A percentile compares a stretch with the other conserved stretches of the same genome.
phyloP scores from a whole-genome alignment of 2,329 filamentous ascomycete genomes.

The Ophiocordyceps unilateralis region DNA sequence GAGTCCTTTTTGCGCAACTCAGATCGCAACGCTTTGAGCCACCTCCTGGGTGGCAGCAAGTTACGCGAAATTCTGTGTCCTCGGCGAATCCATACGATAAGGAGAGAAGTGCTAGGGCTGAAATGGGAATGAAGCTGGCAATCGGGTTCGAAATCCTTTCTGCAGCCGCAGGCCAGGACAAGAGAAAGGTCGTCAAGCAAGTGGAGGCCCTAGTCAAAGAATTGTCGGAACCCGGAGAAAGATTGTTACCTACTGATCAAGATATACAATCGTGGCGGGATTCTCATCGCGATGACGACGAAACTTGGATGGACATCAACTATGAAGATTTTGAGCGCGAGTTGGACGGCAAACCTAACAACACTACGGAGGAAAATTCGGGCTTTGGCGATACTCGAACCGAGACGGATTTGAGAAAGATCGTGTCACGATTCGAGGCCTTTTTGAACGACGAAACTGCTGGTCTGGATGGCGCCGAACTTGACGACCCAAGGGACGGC shows the following conservation, averaged over 20 bases:
- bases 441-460: conserved; percentile 79
- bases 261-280: conserved; percentile 59
- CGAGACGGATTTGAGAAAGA: conserved; percentile 68
- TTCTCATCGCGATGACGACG: conserved; percentile 52
- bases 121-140: conserved; percentile 76
- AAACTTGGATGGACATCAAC: conserved; percentile 83
- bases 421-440: conserved; percentile 82
- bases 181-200: conserved; percentile 54
- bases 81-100: conserved; percentile 3
- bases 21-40: conserved; percentile 69
- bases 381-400: conserved; percentile 49
- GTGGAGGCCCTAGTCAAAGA: conserved; percentile 63
- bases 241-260: conserved; percentile 46
- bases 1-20: conserved; percentile 78
- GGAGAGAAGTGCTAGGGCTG: conserved; percentile 20
- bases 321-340: conserved; percentile 80
- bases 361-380: conserved; percentile 9
- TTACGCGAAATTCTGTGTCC: conserved; percentile 3
- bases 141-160: conserved; percentile 85
- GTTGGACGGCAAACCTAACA: conserved; percentile 31
- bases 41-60: conserved; percentile 31
- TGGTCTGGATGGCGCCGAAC: conserved; percentile 60
- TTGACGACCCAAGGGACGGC: conserved; percentile 56
- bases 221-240: conserved; percentile 51
- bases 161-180: conserved; percentile 45